Percentiles rank a stretch among this genome's conserved stretches.
phyloP scores from a whole-genome alignment of 148 eudicot species.

The Linanthus parryae region DNA sequence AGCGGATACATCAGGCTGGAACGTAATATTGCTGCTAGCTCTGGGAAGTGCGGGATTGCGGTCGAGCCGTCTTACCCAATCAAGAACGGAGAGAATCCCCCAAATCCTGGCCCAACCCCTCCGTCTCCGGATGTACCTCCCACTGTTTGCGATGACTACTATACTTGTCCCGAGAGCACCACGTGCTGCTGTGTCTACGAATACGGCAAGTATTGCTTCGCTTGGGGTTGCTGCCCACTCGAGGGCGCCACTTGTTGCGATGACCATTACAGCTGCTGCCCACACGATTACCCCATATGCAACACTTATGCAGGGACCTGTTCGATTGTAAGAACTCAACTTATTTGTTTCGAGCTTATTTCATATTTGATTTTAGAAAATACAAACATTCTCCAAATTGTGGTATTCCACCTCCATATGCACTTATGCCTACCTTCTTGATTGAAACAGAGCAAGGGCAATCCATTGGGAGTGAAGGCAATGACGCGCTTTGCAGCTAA shows the following conservation, averaged over 20 bases:
- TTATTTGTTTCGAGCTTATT: too few relatives aligned
- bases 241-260: slow-evolving; percentile 82
- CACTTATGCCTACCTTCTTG: too few relatives aligned
- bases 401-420: too few relatives aligned
- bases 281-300: slow-evolving; percentile 74
- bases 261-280: slow-evolving; percentile 78
- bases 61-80: slow-evolving; percentile 64
- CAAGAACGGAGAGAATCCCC: slow-evolving; percentile 67
- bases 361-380: too few relatives aligned
- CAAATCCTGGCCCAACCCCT: slow-evolving; percentile 95
- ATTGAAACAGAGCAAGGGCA: slow-evolving; percentile 6
- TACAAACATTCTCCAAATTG: too few relatives aligned
- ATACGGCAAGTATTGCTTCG: slow-evolving; percentile 37
- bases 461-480: slow-evolving; percentile 4
- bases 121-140: slow-evolving; percentile 61
- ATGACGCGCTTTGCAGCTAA: neutral
- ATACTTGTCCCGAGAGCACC: slow-evolving; percentile 41
- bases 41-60: slow-evolving; percentile 70
- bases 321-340: slow-evolving; percentile 38
- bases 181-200: slow-evolving; percentile 77
- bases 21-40: slow-evolving; percentile 1
- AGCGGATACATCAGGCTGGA: slow-evolving; percentile 27
- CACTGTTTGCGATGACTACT: slow-evolving; percentile 52
- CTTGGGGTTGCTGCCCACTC: slow-evolving; percentile 89
- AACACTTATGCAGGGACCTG: slow-evolving; percentile 56